Base-by-base conservation (phyloP, 371 early-diverging fungal species). In the Syncephalastrum monosporum region DNA sequence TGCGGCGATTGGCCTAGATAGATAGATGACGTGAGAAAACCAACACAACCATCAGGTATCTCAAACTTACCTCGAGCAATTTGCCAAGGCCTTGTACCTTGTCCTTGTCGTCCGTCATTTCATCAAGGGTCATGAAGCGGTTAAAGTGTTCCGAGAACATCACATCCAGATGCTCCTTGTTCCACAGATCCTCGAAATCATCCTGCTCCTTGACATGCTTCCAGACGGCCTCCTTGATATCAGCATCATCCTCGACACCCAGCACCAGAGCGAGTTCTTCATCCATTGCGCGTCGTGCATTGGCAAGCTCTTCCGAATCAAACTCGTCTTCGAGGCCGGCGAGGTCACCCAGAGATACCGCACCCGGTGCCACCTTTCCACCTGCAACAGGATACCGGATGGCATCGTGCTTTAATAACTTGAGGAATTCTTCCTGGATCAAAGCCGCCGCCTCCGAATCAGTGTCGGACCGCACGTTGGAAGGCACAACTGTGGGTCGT, bases 321-420 rank as follows among this genome's bases (percentile, higher is more conserved):
- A 85, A 81, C 27, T 82, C 85, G 4, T 82, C 80, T 49, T 85
- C 79, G 6, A 83, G 63, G 15, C 67, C 59, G 27, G 59, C 70
- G 10, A 82, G 55, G 8, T 69, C 66, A 12, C 68, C 56, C 4
- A 78, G 59, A 16, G 56, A 47, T 13, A 56, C 61, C 33, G 75
- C 67, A 42, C 85, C 78, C 16, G 83, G 83, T 15, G 83, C 77
- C 3, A 81, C 60, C 33, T 80, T 80, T 33, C 76, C 72, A 19
- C 82, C 84, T 0, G 78, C 74, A 1, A 84, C 84, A 17, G 94
- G 95, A 56, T 89, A 80, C 47, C 81, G 81, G 38, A 79, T 70
- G 10, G 88, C 83, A 62, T 95, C 95, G 60, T 85, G 74, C 17
- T 77, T 61, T 33, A 91, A 56, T 50, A 91, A 61, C 10, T 70